A percentile compares a stretch with the other conserved stretches of the same genome.
Evolutionary conservation across 495 filamentous ascomycete species (phyloP).

Genomic region (Penicillium diatomitis): DNA sequence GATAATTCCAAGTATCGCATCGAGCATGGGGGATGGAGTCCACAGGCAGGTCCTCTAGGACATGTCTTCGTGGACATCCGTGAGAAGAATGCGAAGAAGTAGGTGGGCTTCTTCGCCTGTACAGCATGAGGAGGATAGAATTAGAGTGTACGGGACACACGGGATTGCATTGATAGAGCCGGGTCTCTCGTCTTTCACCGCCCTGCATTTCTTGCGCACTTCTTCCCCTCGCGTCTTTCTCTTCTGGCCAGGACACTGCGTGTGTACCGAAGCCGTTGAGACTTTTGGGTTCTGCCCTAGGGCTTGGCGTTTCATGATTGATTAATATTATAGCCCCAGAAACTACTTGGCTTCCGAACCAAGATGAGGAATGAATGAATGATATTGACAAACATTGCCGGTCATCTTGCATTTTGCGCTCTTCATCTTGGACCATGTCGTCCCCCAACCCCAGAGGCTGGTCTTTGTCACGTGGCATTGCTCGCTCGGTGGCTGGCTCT

Average conservation of each 20-base stretch:
- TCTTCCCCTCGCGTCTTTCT: background rate
- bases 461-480: too few relatives aligned
- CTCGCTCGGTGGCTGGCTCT: too few relatives aligned
- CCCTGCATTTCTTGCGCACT: too few relatives aligned
- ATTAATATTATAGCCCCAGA: background rate
- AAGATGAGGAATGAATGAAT: background rate
- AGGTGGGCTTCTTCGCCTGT: slow-evolving; percentile 5
- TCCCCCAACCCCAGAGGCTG: too few relatives aligned
- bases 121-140: background rate
- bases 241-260: background rate
- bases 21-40: slow-evolving; percentile 30
- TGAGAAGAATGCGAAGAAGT: slow-evolving; percentile 9
- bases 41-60: slow-evolving; percentile 26
- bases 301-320: background rate
- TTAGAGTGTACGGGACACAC: too few relatives aligned
- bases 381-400: background rate
- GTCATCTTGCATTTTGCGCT: background rate
- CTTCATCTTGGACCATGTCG: slow-evolving; percentile 21
- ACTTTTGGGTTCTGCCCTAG: background rate
- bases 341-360: slow-evolving; percentile 1
- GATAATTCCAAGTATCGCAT: slow-evolving; percentile 22
- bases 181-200: too few relatives aligned
- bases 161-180: too few relatives aligned
- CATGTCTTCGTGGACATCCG: slow-evolving; percentile 31
- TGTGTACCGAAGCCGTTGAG: background rate